phyloP scores from a whole-genome alignment of 495 filamentous ascomycete species.

The Hypoxylon perforatum region DNA sequence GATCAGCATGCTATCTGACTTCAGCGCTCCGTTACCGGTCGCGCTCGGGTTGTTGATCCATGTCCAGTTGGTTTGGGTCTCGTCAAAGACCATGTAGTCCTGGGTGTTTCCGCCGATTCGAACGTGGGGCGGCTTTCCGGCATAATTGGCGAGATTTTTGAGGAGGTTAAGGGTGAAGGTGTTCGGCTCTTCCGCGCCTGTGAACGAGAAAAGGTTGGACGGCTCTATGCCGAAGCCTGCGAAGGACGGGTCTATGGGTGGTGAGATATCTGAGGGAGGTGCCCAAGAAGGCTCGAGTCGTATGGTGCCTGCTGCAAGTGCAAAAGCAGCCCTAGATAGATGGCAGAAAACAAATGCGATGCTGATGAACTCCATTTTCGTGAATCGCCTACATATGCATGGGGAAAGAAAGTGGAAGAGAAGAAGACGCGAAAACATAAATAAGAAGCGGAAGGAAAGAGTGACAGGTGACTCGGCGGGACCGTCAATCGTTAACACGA shows the following conservation, averaged over 20 bases:
- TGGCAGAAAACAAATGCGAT: neutral
- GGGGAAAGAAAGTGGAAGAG: neutral
- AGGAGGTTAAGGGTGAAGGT: slow-evolving; percentile 48
- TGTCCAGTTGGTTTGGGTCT: slow-evolving; percentile 30
- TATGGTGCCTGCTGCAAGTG: slow-evolving; percentile 9
- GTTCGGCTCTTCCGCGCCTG: slow-evolving; percentile 43
- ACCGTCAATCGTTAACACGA: too few relatives aligned
- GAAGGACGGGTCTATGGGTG: slow-evolving; percentile 37
- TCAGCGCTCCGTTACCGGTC: slow-evolving; percentile 31
- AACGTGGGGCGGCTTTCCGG: slow-evolving; percentile 49
- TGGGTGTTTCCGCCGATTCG: slow-evolving; percentile 54
- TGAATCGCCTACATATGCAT: neutral
- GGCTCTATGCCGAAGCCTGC: slow-evolving; percentile 56
- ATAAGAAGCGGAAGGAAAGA: neutral
- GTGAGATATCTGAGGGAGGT: slow-evolving; percentile 20
- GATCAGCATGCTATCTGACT: slow-evolving; percentile 46
- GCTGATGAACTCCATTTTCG: slow-evolving; percentile 13
- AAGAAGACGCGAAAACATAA: neutral
- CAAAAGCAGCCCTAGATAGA: slow-evolving; percentile 1
- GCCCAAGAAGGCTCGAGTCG: slow-evolving; percentile 15
- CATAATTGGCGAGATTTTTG: slow-evolving; percentile 50
- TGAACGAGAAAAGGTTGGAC: slow-evolving; percentile 55
- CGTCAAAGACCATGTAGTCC: slow-evolving; percentile 51
- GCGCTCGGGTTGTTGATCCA: slow-evolving; percentile 39
- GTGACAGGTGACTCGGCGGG: too few relatives aligned